Evolutionary conservation across 2,329 filamentous ascomycete species (phyloP), one percentile per base, ranked within the genome.

Genomic region (Paraphoma chrysanthemicola): DNA sequence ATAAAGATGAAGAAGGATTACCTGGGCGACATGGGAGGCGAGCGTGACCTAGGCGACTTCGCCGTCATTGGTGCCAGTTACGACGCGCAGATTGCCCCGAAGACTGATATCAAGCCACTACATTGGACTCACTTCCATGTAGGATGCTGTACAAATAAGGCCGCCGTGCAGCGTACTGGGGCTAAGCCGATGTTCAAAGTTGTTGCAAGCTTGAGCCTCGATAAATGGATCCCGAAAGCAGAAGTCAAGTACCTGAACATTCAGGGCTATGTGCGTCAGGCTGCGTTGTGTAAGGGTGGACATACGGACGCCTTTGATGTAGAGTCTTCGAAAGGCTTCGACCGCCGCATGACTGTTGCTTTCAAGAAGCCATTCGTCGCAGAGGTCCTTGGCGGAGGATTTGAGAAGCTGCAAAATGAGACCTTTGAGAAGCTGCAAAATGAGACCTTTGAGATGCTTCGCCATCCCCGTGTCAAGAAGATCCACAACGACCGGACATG

Each of bases 1-100:
- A 91, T 97, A 68, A 97, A 97, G 76, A 76, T 97, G 42, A 97
- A 97, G 75, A 97, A 96, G 74, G 91, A 95, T 68, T 96, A 96
- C 67, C 85, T 96, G 38, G 82, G 84, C 28, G 87, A 87, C 2
- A 86, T 94, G 70, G 92, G 92, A 0, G 93, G 96, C 57, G 86
- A 92, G 30, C 66, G 74, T 18, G 75, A 78, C 48, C 51, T 77
- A 7, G 90, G 90, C 9, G 93, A 97, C 72, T 91, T 97, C 70
- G 88, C 90, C 1, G 83, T 94, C 1, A 80, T 97, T 3, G 93
- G 91, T 0, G 93, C 87, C 6, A 86, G 86, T 16, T 93, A 90
- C 64, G 85, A 92, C 62, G 78, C 89, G 3, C 79, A 82, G 48
- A 85, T 87, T 59, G 90, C 88, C 7, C 82, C 81, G 44, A 79